phyloP scores from a whole-genome alignment of 352 stramenopile species.

The Phytophthora colocasiae region DNA sequence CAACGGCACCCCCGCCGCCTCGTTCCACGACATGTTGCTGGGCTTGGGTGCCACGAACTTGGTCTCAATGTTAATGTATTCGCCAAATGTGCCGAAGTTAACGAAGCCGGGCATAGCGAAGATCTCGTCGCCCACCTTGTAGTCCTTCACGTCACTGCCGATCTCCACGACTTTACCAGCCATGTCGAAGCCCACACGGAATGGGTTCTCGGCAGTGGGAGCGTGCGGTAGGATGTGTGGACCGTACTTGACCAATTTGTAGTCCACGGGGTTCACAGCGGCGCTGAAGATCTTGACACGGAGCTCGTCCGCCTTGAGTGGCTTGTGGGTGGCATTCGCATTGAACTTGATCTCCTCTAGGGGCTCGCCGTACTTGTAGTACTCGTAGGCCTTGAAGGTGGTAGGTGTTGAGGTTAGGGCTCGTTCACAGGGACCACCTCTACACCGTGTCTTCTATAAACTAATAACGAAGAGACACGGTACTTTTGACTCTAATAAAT shows the following conservation, averaged over 20 bases:
- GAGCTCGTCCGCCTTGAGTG: constrained; percentile 23
- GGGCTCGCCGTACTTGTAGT: constrained; percentile 20
- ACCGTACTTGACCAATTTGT: constrained; percentile 32
- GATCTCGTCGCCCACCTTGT: constrained; percentile 43
- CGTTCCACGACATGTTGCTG: constrained; percentile 40
- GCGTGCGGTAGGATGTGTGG: constrained; percentile 11
- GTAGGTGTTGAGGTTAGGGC: no score
- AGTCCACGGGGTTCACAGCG: constrained; percentile 44
- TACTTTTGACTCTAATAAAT: no score
- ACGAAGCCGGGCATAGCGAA: constrained; percentile 30
- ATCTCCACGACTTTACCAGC: constrained; percentile 40
- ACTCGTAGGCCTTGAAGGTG: constrained; percentile 36
- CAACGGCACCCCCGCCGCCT: constrained; percentile 42
- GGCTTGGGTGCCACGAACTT: constrained; percentile 48
- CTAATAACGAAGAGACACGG: no score
- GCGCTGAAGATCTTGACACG: constrained; percentile 36
- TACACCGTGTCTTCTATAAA: no score
- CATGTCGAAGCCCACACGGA: constrained; percentile 34
- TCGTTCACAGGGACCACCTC: no score
- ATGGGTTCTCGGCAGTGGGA: constrained; percentile 16
- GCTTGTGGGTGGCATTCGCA: constrained; percentile 11
- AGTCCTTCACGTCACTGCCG: constrained; percentile 31
- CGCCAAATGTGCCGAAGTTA: constrained; percentile 35
- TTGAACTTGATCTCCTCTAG: constrained; percentile 38
- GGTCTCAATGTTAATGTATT: constrained; percentile 45